Percentiles rank a stretch among this genome's conserved stretches.
phyloP scores from a whole-genome alignment of 768 basidiomycete genomes.

The Podaxis sp. region DNA sequence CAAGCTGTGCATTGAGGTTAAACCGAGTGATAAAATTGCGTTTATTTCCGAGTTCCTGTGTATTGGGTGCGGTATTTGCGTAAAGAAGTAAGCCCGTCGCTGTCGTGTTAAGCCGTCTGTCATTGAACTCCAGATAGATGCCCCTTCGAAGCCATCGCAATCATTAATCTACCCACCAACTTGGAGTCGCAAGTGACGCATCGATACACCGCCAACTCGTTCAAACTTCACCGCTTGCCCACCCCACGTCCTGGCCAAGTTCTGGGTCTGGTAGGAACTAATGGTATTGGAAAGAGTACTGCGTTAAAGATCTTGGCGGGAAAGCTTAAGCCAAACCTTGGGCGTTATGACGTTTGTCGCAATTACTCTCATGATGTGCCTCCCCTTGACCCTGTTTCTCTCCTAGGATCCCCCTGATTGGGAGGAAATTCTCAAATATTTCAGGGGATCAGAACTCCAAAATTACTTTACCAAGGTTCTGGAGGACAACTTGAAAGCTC shows the following conservation, averaged over 20 bases:
- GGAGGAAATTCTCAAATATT: slow-evolving; percentile 98
- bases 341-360: slow-evolving; percentile 82
- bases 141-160: slow-evolving; percentile 97
- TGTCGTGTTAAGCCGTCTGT: background rate
- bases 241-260: slow-evolving; percentile 98
- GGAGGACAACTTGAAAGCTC: slow-evolving; percentile 96
- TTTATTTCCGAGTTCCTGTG: slow-evolving; percentile 99
- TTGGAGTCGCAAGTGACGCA: slow-evolving; percentile 95
- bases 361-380: background rate
- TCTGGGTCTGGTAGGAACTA: slow-evolving; percentile 96
- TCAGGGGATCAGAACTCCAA: slow-evolving; percentile 97
- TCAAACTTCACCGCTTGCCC: slow-evolving; percentile 97
- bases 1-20: slow-evolving; percentile 98
- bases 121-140: slow-evolving; percentile 51
- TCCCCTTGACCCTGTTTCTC: slow-evolving; percentile 2
- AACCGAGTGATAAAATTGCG: slow-evolving; percentile 92
- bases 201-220: slow-evolving; percentile 96
- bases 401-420: slow-evolving; percentile 93
- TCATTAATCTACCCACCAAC: slow-evolving; percentile 98
- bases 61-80: slow-evolving; percentile 99
- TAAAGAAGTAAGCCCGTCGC: slow-evolving; percentile 78
- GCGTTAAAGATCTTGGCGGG: slow-evolving; percentile 96
- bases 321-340: slow-evolving; percentile 96
- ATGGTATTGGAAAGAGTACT: slow-evolving; percentile 99
- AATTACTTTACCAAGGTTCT: slow-evolving; percentile 99